Evolutionary conservation across 202 grass and related monocot species (phyloP).

Genomic region (Carex arenaria): DNA sequence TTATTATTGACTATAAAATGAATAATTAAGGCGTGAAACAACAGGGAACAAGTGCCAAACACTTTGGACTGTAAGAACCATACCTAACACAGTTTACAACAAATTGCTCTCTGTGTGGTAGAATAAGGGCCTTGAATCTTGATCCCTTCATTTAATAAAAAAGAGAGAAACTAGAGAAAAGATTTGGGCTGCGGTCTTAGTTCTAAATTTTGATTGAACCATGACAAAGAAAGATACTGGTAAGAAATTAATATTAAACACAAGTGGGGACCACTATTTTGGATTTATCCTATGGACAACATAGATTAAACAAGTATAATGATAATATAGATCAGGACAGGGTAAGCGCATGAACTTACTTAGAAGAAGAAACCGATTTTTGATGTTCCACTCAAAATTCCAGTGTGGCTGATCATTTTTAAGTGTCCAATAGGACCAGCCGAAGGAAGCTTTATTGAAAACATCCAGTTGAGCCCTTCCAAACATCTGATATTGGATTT

Average conservation of each 20-base stretch:
- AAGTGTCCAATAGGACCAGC: slow-evolving; percentile 63
- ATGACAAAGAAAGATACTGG: background rate
- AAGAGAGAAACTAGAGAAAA: background rate
- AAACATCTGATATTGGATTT: slow-evolving; percentile 62
- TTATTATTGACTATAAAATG: too few species aligned
- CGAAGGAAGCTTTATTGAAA: slow-evolving; percentile 53
- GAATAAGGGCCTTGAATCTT: background rate
- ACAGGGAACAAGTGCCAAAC: background rate
- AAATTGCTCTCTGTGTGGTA: background rate
- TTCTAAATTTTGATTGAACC: background rate
- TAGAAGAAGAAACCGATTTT: slow-evolving; percentile 41
- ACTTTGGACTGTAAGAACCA: background rate
- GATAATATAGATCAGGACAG: background rate
- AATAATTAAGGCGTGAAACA: background rate
- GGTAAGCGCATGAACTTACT: slow-evolving; percentile 17
- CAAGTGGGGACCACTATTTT: background rate
- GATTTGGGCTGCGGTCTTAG: background rate
- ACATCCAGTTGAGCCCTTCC: slow-evolving; percentile 62
- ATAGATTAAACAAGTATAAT: background rate
- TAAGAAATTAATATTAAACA: slow-evolving; percentile 15
- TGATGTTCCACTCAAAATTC: slow-evolving; percentile 64
- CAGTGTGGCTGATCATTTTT: slow-evolving; percentile 58
- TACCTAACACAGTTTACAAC: background rate
- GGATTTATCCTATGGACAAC: background rate
- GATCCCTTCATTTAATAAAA: background rate